Evolutionary conservation across 2,329 filamentous ascomycete genomes (phyloP).

Genomic region (Pseudogymnoascus sp.): DNA sequence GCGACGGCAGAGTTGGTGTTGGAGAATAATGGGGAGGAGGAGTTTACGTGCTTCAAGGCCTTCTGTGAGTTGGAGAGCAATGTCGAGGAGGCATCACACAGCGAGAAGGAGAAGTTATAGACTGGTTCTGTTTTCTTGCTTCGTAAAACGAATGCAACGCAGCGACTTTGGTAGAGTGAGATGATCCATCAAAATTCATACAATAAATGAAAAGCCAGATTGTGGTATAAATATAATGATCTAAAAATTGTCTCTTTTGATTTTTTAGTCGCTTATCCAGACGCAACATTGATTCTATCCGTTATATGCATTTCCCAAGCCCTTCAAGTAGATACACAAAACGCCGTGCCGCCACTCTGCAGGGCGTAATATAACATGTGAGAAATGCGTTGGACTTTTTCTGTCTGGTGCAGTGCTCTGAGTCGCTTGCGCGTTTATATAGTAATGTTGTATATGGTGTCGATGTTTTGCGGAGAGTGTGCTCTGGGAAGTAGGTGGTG

Average conservation of each 20-base stretch:
- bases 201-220: background rate
- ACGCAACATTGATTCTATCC: background rate
- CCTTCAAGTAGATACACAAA: background rate
- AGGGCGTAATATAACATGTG: background rate
- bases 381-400: background rate
- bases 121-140: background rate
- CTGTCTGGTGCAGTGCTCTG: background rate
- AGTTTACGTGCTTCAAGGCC: slow-evolving; percentile 83
- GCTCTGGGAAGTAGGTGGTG: background rate
- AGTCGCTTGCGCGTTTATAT: slow-evolving; percentile 5
- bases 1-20: slow-evolving; percentile 77
- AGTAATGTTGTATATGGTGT: background rate
- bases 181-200: background rate
- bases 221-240: slow-evolving; percentile 8
- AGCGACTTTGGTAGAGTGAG: background rate
- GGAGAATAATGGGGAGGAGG: slow-evolving; percentile 58
- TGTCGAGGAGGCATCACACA: slow-evolving; percentile 23
- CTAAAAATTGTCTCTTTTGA: background rate
- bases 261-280: slow-evolving; percentile 2
- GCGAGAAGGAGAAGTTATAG: slow-evolving; percentile 20
- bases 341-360: background rate
- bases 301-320: background rate
- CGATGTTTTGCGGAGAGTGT: background rate
- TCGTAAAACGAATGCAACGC: background rate
- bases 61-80: slow-evolving; percentile 72